phyloP scores from a whole-genome alignment of 2,329 filamentous ascomycete genomes.

The Sclerotinia spermophila region DNA sequence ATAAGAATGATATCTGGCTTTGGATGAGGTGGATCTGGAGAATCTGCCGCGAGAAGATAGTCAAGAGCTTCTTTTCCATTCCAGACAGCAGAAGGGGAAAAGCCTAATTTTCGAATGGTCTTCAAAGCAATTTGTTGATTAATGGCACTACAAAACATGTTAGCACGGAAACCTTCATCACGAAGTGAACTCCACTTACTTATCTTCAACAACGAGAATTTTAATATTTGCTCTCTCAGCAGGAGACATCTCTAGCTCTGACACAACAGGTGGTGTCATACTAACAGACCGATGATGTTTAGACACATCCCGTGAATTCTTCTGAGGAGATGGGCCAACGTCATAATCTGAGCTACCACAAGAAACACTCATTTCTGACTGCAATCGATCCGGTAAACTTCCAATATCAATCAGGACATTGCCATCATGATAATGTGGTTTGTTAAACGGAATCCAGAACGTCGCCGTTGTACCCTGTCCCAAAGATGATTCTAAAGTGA shows the following conservation, averaged over 20 bases:
- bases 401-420: slow-evolving; percentile 57
- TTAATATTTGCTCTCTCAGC: slow-evolving; percentile 61
- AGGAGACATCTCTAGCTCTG: slow-evolving; percentile 49
- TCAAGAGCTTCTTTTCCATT: slow-evolving; percentile 77
- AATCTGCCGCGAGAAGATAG: slow-evolving; percentile 57
- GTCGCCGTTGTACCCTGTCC: slow-evolving; percentile 69
- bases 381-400: slow-evolving; percentile 63
- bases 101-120: slow-evolving; percentile 70
- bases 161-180: not conserved
- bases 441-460: slow-evolving; percentile 75
- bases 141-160: slow-evolving; percentile 45
- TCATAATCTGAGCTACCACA: slow-evolving; percentile 65
- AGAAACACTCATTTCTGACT: slow-evolving; percentile 60
- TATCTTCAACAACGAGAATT: slow-evolving; percentile 78
- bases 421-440: slow-evolving; percentile 52
- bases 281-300: slow-evolving; percentile 22
- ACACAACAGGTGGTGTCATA: slow-evolving; percentile 35
- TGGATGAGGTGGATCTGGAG: slow-evolving; percentile 28
- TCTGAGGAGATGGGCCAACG: slow-evolving; percentile 41
- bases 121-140: slow-evolving; percentile 75
- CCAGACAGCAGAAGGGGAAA: slow-evolving; percentile 67
- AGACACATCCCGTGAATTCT: slow-evolving; percentile 27
- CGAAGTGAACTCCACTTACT: slow-evolving; percentile 49
- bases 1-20: slow-evolving; percentile 71
- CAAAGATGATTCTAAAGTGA: slow-evolving; percentile 63